Percentiles rank a stretch among this genome's conserved stretches.
These are phyloP conservation scores for Jamesozyma spencerorum DNA, from an alignment of 805 yeast species.

Conservation along the genomic window DNA sequence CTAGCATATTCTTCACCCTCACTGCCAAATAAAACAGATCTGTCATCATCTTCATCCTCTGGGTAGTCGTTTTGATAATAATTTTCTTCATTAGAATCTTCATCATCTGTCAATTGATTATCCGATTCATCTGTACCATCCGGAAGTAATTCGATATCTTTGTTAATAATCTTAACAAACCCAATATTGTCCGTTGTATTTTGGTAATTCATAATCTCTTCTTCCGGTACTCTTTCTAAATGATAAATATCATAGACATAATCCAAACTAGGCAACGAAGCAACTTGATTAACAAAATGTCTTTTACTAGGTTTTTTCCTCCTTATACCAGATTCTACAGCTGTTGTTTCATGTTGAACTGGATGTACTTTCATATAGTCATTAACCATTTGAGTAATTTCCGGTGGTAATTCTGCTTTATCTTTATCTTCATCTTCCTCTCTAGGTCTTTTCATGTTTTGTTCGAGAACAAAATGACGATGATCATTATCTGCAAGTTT, in stretches of 20 bases:
- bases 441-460: conserved; percentile 18
- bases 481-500: conserved; percentile 18
- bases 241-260: conserved; percentile 89
- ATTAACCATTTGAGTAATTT: conserved; percentile 66
- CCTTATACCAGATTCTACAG: conserved; percentile 5
- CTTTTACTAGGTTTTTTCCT: conserved; percentile 23
- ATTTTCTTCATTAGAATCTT: conserved; percentile 85
- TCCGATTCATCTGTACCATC: conserved; percentile 35
- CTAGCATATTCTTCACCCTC: conserved; percentile 32
- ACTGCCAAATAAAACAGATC: conserved; percentile 31
- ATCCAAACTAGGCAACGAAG: conserved; percentile 37
- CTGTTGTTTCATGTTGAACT: conserved; percentile 10
- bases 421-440: conserved; percentile 3
- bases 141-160: conserved; percentile 29
- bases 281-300: conserved; percentile 13
- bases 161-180: conserved; percentile 36
- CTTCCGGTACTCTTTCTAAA: conserved; percentile 55
- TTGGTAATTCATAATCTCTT: conserved; percentile 27
- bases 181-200: conserved; percentile 31
- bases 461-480: conserved; percentile 26
- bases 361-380: conserved; percentile 41
- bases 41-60: conserved; percentile 74
- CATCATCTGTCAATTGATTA: conserved; percentile 52
- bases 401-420: conserved; percentile 40
- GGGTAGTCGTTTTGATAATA: conserved; percentile 91